Conservation (phyloP, 208 protist genomes). For the Porcisia hertigi region DNA sequence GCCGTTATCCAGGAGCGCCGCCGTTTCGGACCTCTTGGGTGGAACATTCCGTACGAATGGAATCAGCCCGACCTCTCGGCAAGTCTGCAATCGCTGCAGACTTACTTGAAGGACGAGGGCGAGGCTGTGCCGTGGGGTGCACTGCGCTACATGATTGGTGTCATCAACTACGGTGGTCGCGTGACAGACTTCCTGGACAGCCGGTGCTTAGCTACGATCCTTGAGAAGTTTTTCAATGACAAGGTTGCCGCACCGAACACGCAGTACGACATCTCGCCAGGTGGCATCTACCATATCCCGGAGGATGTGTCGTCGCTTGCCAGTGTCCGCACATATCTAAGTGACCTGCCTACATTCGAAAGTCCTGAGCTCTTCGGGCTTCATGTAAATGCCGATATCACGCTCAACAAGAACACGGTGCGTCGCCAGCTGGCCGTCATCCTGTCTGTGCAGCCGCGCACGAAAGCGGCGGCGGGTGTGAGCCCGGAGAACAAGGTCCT, state of each 20-base stretch:
- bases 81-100: constrained; percentile 78
- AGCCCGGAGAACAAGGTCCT: constrained; percentile 79
- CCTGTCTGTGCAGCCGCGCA: constrained; percentile 91
- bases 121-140: constrained; percentile 83
- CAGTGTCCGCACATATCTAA: constrained; percentile 70
- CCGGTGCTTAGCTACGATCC: constrained; percentile 77
- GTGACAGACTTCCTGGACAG: constrained; percentile 94
- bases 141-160: constrained; percentile 91
- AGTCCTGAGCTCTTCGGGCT: constrained; percentile 95
- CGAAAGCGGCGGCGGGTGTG: constrained; percentile 43
- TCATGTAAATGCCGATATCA: constrained; percentile 96
- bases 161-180: constrained; percentile 96
- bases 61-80: constrained; percentile 93
- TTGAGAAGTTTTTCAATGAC: constrained; percentile 79
- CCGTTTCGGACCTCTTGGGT: constrained; percentile 94
- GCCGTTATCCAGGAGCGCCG: constrained; percentile 93
- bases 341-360: constrained; percentile 91
- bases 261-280: constrained; percentile 79
- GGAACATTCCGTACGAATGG: constrained; percentile 97
- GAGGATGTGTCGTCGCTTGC: constrained; percentile 66
- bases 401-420: constrained; percentile 90
- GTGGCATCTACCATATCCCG: constrained; percentile 89
- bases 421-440: constrained; percentile 84
- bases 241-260: constrained; percentile 46
- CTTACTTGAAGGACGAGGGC: constrained; percentile 66